Conservation (phyloP, 116 monocot species). For the Cymodocea nodosa region DNA sequence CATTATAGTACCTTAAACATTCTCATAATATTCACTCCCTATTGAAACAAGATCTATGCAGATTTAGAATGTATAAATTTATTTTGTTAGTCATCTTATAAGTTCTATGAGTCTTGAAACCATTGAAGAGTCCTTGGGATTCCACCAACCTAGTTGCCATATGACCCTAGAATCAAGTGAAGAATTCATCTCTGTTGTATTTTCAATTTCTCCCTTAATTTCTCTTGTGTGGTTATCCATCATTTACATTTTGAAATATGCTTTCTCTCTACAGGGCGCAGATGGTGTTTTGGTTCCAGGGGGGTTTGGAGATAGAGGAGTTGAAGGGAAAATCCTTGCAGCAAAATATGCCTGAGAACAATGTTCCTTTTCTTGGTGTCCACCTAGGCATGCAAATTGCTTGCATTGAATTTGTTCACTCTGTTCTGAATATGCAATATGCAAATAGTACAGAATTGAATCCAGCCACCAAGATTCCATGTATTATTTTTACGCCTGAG, state of each 20-base stretch:
- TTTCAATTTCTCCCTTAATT: too few relatives aligned
- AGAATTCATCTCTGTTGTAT: too few relatives aligned
- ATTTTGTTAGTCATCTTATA: too few relatives aligned
- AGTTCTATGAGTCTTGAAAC: too few relatives aligned
- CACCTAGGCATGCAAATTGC: constrained; percentile 98
- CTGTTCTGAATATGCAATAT: constrained; percentile 61
- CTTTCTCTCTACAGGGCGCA: constrained; percentile 44
- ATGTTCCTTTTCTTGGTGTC: constrained; percentile 78
- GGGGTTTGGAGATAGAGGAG: constrained; percentile 91
- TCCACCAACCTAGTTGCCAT: background rate
- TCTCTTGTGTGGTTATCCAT: background rate
- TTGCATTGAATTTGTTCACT: constrained; percentile 82
- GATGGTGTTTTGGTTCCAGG: constrained; percentile 89
- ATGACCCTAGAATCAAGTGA: background rate
- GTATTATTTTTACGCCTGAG: constrained; percentile 97
- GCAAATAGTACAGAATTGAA: constrained; percentile 94
- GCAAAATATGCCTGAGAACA: constrained; percentile 84
- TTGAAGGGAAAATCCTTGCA: constrained; percentile 88
- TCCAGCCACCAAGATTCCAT: constrained; percentile 50
- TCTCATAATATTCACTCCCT: too few relatives aligned
- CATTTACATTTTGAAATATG: background rate
- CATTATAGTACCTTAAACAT: too few relatives aligned
- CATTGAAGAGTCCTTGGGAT: too few relatives aligned
- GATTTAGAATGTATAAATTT: too few relatives aligned
- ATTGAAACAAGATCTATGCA: too few relatives aligned